Conservation (phyloP, 176 grass and related monocot genomes). For the bread wheat (Triticum aestivum) region DNA sequence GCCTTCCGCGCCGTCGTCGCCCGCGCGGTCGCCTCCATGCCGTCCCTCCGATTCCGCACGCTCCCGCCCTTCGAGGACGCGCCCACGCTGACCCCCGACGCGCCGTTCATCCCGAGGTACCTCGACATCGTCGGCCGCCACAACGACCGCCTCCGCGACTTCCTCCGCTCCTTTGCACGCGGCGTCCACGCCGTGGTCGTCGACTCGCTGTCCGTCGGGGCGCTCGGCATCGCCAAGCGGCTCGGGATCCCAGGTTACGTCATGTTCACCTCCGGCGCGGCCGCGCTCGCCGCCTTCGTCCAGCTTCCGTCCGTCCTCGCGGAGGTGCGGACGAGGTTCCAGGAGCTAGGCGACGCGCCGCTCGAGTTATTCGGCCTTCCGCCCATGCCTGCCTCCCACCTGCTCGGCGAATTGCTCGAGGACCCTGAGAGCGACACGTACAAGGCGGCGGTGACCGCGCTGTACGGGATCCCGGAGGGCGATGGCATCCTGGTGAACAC, state of each 20-base stretch:
- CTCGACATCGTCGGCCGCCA: slow-evolving; percentile 2
- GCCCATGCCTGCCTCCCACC: slow-evolving; percentile 31
- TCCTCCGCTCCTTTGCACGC: slow-evolving; percentile 27
- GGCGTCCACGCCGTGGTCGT: slow-evolving; percentile 31
- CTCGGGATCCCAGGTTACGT: slow-evolving; percentile 29
- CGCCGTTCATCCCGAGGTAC: not conserved
- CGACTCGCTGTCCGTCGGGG: slow-evolving; percentile 32
- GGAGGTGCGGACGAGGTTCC: not conserved
- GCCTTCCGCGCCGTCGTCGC: slow-evolving; percentile 15
- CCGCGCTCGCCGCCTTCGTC: slow-evolving; percentile 25
- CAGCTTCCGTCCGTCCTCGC: not conserved
- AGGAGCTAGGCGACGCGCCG: not conserved
- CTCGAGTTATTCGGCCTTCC: slow-evolving; percentile 39
- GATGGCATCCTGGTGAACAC: slow-evolving; percentile 43
- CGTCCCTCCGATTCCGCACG: slow-evolving; percentile 33
- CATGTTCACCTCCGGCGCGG: slow-evolving; percentile 20
- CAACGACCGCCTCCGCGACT: slow-evolving; percentile 22
- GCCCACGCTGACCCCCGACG: not conserved
- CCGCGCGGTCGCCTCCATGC: slow-evolving; percentile 24
- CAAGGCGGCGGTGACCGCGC: not conserved
- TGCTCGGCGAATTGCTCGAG: not conserved
- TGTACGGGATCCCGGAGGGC: not conserved
- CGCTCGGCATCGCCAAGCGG: slow-evolving; percentile 27
- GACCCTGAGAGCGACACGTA: not conserved
- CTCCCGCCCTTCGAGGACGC: slow-evolving; percentile 2